Evolutionary conservation across 2,329 filamentous ascomycete genomes (phyloP).

Genomic region (Hypoxylon sp.): DNA sequence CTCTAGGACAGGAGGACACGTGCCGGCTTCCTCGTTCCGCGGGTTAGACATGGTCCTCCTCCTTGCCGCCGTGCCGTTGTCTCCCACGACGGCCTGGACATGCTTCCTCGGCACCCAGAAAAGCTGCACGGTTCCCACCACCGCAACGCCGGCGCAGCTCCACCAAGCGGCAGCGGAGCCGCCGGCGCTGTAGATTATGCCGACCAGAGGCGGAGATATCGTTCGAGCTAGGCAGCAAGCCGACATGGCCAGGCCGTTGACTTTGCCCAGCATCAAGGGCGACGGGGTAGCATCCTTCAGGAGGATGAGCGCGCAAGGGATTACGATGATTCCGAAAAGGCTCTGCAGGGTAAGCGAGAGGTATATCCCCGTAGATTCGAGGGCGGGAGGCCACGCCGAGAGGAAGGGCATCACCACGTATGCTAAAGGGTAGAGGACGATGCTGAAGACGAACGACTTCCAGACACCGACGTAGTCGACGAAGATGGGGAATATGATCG

Average conservation of each 20-base stretch:
- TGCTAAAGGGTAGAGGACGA: conserved; percentile 72
- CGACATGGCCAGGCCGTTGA: conserved; percentile 78
- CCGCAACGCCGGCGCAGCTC: conserved; percentile 51
- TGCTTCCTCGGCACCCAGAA: conserved; percentile 50
- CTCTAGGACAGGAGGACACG: neutral
- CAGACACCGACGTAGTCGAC: conserved; percentile 74
- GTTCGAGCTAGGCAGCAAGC: conserved; percentile 79
- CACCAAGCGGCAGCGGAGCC: conserved; percentile 59
- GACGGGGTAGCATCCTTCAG: conserved; percentile 78
- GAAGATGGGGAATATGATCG: conserved; percentile 74
- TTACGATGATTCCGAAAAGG: conserved; percentile 74
- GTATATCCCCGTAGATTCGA: conserved; percentile 73
- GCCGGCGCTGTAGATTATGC: conserved; percentile 73
- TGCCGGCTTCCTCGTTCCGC: conserved; percentile 12
- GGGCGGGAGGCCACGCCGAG: conserved; percentile 64
- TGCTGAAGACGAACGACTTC: conserved; percentile 73
- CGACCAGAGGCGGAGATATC: conserved; percentile 74
- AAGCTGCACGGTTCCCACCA: conserved; percentile 49
- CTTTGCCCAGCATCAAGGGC: conserved; percentile 71
- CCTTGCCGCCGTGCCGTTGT: conserved; percentile 20
- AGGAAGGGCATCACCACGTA: conserved; percentile 78
- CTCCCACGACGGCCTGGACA: conserved; percentile 38
- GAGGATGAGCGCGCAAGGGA: conserved; percentile 76
- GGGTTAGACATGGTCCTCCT: conserved; percentile 25
- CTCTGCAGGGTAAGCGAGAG: conserved; percentile 73